Evolutionary conservation across 352 stramenopile species (phyloP).

Genomic region (Phytophthora pseudosyringae): DNA sequence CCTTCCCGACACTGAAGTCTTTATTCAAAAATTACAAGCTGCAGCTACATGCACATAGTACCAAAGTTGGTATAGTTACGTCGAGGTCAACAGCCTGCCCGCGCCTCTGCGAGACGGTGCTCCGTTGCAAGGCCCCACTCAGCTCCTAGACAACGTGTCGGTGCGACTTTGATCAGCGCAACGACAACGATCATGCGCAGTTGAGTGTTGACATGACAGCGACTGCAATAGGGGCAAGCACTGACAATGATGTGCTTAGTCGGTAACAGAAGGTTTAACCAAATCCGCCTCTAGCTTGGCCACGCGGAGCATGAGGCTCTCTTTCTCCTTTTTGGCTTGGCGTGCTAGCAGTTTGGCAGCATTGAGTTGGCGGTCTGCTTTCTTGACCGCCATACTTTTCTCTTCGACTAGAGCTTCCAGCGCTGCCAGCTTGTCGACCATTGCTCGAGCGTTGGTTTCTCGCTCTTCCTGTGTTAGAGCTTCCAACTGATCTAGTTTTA

Average conservation of each 20-base stretch:
- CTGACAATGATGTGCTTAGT: too few relatives aligned
- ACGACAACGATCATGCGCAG: background rate
- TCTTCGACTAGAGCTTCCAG: slow-evolving; percentile 49
- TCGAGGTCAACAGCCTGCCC: too few relatives aligned
- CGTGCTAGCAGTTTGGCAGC: slow-evolving; percentile 70
- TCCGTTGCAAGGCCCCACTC: too few relatives aligned
- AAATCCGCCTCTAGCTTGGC: slow-evolving; percentile 44
- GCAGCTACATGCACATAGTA: too few relatives aligned
- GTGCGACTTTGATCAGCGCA: too few relatives aligned
- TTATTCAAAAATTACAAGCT: too few relatives aligned
- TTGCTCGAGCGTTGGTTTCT: slow-evolving; percentile 32
- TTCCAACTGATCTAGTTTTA: slow-evolving; percentile 43
- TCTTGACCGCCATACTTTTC: slow-evolving; percentile 56
- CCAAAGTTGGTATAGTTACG: too few relatives aligned
- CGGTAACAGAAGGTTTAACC: slow-evolving; percentile 1
- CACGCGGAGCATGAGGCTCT: slow-evolving; percentile 53
- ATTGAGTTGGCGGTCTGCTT: slow-evolving; percentile 65
- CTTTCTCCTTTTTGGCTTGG: slow-evolving; percentile 79
- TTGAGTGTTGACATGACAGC: background rate
- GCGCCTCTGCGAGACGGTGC: too few relatives aligned
- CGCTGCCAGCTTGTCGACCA: slow-evolving; percentile 39
- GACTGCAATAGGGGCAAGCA: background rate
- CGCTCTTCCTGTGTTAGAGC: slow-evolving; percentile 45
- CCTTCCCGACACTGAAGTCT: too few relatives aligned
- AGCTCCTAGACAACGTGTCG: too few relatives aligned